A percentile compares a stretch with the other conserved stretches of the same genome.
Evolutionary conservation across 2,329 filamentous ascomycete species (phyloP).

Genomic region (Chaetomium sp.): DNA sequence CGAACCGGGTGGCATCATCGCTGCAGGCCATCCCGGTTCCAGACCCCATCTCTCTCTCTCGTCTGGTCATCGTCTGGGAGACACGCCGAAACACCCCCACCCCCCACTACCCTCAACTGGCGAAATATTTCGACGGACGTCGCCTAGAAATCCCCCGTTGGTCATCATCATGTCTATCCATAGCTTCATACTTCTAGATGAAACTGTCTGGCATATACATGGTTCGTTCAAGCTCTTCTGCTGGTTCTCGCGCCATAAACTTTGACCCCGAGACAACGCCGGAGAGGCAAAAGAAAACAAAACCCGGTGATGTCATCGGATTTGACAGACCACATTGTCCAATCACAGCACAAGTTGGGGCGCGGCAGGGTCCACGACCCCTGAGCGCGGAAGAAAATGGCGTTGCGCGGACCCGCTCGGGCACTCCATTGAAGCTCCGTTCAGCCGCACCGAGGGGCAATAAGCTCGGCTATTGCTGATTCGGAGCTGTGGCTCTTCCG

Average conservation of each 20-base stretch:
- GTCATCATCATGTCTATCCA: neutral
- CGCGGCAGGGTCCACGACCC: neutral
- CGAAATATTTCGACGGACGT: neutral
- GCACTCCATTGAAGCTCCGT: conserved; percentile 22
- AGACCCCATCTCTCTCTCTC: conserved; percentile 9
- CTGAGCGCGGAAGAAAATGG: neutral
- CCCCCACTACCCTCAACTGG: conserved; percentile 10
- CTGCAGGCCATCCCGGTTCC: conserved; percentile 16
- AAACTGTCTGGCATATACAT: neutral
- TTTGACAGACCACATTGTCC: neutral
- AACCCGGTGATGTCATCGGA: conserved; percentile 22
- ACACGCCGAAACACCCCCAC: neutral
- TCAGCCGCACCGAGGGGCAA: conserved; percentile 14
- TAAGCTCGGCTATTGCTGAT: conserved; percentile 28
- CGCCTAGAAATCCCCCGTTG: neutral
- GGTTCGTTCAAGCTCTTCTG: neutral
- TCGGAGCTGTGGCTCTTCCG: conserved; percentile 18
- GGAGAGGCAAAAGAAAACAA: neutral
- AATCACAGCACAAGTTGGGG: conserved; percentile 4
- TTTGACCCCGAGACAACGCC: neutral
- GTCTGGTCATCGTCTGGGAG: conserved; percentile 7
- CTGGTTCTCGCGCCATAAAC: neutral
- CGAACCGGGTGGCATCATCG: conserved; percentile 12
- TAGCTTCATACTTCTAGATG: neutral
- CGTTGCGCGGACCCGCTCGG: neutral